Percentiles rank a stretch among this genome's conserved stretches.
These are phyloP conservation scores for Rhinocladiella mackenziei DNA, from an alignment of 2,329 filamentous ascomycete genomes.

Conservation along the genomic window DNA sequence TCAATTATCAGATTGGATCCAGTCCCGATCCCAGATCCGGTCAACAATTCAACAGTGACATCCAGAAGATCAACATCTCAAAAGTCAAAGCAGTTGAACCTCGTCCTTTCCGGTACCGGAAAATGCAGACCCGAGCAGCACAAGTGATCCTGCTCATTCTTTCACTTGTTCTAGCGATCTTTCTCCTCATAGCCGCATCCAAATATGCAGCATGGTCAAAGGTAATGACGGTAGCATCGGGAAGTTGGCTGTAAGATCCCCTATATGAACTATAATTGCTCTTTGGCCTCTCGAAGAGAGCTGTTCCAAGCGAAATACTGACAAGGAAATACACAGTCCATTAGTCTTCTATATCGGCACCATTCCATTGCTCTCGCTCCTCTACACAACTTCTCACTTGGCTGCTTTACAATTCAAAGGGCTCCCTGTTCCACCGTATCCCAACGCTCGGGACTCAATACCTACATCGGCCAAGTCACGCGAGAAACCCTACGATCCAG, in stretches of 20 bases:
- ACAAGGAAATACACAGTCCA: conserved; percentile 4
- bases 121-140: conserved; percentile 19
- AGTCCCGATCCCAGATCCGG: no score
- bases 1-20: no score
- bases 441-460: neutral
- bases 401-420: conserved; percentile 23
- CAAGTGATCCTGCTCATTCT: conserved; percentile 22
- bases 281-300: neutral
- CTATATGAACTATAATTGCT: neutral
- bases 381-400: conserved; percentile 20
- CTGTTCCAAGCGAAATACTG: neutral
- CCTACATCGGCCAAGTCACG: neutral
- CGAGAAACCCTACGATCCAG: conserved; percentile 11
- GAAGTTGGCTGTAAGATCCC: conserved; percentile 23
- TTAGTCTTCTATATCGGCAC: conserved; percentile 23
- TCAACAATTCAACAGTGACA: neutral
- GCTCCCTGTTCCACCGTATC: conserved; percentile 14
- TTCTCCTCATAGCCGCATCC: conserved; percentile 24
- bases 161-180: conserved; percentile 17
- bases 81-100: neutral
- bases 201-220: conserved; percentile 26
- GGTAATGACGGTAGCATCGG: conserved; percentile 14
- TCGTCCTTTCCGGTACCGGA: neutral
- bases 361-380: conserved; percentile 20
- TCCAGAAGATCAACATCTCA: neutral